Conservation (phyloP, 495 filamentous ascomycete genomes). For the Penicillium salamii region DNA sequence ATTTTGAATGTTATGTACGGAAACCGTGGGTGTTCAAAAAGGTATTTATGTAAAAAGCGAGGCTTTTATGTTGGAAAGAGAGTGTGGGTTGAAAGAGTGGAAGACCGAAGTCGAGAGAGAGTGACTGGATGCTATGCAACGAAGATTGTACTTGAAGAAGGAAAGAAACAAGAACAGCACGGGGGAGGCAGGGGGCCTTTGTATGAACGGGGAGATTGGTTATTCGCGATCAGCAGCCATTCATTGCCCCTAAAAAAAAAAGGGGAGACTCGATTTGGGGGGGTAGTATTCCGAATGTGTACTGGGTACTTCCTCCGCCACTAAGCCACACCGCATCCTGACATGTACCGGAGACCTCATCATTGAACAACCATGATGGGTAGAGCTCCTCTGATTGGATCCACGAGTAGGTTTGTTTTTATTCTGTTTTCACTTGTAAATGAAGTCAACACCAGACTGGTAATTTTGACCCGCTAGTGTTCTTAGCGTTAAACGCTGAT, state of each 20-base stretch:
- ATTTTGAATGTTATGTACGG: conserved; percentile 45
- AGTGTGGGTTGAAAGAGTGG: conserved; percentile 50
- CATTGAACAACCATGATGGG: neutral
- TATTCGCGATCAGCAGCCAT: conserved; percentile 31
- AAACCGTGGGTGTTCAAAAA: conserved; percentile 34
- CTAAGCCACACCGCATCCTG: conserved; percentile 5
- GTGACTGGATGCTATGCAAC: conserved; percentile 36
- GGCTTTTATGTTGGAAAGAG: conserved; percentile 40
- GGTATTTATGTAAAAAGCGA: conserved; percentile 17
- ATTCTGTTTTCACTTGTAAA: neutral
- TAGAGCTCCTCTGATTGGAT: neutral
- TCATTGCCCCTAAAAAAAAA: conserved; percentile 13
- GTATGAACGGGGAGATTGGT: conserved; percentile 47
- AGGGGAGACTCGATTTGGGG: conserved; percentile 15
- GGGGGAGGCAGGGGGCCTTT: conserved; percentile 37
- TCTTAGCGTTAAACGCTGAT: conserved; percentile 9
- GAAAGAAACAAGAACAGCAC: conserved; percentile 24
- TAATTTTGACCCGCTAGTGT: conserved; percentile 10
- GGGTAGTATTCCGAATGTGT: neutral
- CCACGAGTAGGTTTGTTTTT: neutral
- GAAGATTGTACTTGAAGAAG: conserved; percentile 40
- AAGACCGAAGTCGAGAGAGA: conserved; percentile 55
- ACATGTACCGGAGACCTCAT: conserved; percentile 2
- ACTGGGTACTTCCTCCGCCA: conserved; percentile 4
- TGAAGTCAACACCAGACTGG: neutral